Evolutionary conservation across 148 eudicot genomes (phyloP).

Genomic region (Nepenthes gracilis): DNA sequence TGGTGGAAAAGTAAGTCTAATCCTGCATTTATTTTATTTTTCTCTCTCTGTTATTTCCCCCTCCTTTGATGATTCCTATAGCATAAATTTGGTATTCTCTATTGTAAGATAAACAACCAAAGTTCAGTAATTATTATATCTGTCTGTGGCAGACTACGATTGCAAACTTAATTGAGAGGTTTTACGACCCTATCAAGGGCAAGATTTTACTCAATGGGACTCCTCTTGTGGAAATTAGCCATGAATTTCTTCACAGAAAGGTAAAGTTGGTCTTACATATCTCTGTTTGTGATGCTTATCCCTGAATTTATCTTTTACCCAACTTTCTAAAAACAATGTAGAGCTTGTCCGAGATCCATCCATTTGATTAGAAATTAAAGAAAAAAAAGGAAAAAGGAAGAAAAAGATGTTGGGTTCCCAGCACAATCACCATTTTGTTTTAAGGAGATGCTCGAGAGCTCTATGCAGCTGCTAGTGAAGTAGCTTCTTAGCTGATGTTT

Average conservation of each 20-base stretch:
- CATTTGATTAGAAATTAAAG: too few species aligned
- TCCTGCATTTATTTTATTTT: not conserved
- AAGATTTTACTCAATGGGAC: slow-evolving; percentile 69
- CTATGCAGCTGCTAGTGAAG: too few species aligned
- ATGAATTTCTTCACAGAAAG: slow-evolving; percentile 71
- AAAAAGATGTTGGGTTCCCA: too few species aligned
- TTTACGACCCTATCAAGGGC: slow-evolving; percentile 79
- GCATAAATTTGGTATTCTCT: not conserved
- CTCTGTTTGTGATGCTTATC: not conserved
- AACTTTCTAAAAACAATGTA: too few species aligned
- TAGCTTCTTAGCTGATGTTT: too few species aligned
- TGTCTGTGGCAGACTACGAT: slow-evolving; percentile 73
- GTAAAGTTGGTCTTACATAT: slow-evolving; percentile 8
- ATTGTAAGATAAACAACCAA: too few species aligned
- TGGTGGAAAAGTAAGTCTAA: slow-evolving; percentile 68
- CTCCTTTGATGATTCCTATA: not conserved
- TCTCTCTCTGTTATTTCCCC: not conserved
- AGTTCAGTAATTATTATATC: not conserved
- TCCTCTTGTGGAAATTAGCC: slow-evolving; percentile 62
- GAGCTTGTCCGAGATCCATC: too few species aligned
- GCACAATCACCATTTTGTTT: too few species aligned
- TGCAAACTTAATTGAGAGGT: slow-evolving; percentile 82
- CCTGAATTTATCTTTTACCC: too few species aligned
- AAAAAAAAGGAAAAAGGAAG: too few species aligned
- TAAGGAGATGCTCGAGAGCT: too few species aligned